Percentiles rank a stretch among this genome's conserved stretches.
These are phyloP conservation scores for Pachysandra terminalis DNA, from an alignment of 164 flowering plant genomes.

Conservation along the genomic window DNA sequence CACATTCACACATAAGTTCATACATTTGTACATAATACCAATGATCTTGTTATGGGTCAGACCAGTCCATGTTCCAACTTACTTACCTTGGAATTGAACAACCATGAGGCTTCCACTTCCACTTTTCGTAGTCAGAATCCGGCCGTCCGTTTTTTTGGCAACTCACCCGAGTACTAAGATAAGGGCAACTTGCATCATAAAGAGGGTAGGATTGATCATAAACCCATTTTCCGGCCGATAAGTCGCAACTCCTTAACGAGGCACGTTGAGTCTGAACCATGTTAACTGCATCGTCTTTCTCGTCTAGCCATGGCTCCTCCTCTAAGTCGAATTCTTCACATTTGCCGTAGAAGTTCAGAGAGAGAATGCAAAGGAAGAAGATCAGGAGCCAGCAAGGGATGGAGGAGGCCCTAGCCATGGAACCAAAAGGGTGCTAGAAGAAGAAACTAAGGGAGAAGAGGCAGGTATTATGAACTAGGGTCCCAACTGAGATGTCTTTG, in stretches of 20 bases:
- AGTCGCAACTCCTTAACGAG: constrained; percentile 39
- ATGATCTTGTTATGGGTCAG: too few species aligned
- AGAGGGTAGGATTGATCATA: constrained; percentile 74
- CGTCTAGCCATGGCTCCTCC: constrained; percentile 35
- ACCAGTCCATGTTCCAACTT: too few species aligned
- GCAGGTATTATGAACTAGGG: background rate
- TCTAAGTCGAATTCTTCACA: constrained; percentile 19
- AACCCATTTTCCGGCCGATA: constrained; percentile 67
- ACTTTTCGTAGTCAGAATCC: constrained; percentile 75
- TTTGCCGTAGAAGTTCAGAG: constrained; percentile 21
- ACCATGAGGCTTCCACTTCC: constrained; percentile 73
- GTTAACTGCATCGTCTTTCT: constrained; percentile 39
- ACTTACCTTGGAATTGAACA: constrained; percentile 74
- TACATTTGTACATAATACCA: too few species aligned
- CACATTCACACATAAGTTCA: too few species aligned
- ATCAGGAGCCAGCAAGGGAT: constrained; percentile 13
- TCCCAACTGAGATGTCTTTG: background rate
- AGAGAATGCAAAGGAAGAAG: constrained; percentile 8
- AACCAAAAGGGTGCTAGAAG: background rate
- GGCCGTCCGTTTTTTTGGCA: constrained; percentile 80
- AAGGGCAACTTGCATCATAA: constrained; percentile 67
- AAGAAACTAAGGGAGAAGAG: background rate
- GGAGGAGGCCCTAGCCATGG: constrained; percentile 19
- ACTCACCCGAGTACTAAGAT: constrained; percentile 54
- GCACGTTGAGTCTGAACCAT: constrained; percentile 34